Percentiles rank a stretch among this genome's conserved stretches.
Conservation (phyloP, 2,329 filamentous ascomycete species). For the Exserohilum turcica region DNA sequence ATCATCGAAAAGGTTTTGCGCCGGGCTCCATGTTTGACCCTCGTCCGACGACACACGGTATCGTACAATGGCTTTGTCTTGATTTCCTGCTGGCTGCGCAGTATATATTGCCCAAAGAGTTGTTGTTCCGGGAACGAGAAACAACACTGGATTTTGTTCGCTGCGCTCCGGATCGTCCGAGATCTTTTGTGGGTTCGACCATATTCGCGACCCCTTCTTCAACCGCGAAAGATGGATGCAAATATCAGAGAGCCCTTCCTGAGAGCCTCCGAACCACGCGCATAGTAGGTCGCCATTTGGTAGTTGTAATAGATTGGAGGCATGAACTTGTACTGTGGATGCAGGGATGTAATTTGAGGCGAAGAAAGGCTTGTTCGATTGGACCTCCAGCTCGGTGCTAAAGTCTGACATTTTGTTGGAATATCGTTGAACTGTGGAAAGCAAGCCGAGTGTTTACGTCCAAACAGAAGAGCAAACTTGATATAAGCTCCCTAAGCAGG, state of each 20-base stretch:
- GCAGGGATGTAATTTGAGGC: background rate
- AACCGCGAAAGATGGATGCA: background rate
- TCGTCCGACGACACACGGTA: background rate
- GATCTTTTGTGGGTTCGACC: background rate
- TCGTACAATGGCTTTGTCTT: background rate
- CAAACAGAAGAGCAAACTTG: background rate
- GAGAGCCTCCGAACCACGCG: background rate
- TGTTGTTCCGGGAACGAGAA: background rate
- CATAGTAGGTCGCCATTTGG: background rate
- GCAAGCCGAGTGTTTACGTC: background rate
- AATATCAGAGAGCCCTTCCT: background rate
- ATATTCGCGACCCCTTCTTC: background rate
- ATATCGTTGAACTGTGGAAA: background rate
- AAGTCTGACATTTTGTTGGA: background rate
- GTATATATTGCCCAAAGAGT: background rate
- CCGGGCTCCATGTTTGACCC: background rate
- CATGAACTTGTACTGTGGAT: background rate
- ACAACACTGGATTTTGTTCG: background rate
- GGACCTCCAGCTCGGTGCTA: background rate
- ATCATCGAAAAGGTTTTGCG: background rate
- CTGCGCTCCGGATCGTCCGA: background rate
- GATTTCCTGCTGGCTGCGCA: background rate
- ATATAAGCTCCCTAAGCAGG: background rate
- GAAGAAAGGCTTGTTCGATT: background rate
- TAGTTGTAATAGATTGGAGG: background rate